phyloP scores from a whole-genome alignment of 495 filamentous ascomycete genomes.

The Aspergillus funiculosus region DNA sequence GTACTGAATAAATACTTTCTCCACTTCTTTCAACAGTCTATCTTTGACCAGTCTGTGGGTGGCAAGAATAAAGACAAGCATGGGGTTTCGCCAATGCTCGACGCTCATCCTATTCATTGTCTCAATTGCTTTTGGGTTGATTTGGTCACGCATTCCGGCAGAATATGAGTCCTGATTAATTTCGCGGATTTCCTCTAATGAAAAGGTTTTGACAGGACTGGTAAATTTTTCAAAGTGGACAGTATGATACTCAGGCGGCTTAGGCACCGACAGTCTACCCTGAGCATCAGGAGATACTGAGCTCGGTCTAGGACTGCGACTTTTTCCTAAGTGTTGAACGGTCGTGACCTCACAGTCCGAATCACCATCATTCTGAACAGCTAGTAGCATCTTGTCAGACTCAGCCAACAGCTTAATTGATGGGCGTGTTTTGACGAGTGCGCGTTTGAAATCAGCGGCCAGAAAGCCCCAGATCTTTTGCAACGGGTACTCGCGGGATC shows the following conservation, averaged over 20 bases:
- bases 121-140: conserved; percentile 40
- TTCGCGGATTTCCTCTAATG: conserved; percentile 25
- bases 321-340: no score
- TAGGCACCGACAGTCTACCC: neutral
- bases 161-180: conserved; percentile 36
- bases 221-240: conserved; percentile 17
- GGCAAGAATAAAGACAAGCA: conserved; percentile 26
- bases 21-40: conserved; percentile 27
- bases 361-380: conserved; percentile 9
- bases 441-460: conserved; percentile 32
- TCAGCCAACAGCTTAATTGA: conserved; percentile 22
- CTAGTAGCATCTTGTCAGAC: conserved; percentile 1
- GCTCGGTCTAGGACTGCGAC: no score
- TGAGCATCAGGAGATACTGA: neutral
- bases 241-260: conserved; percentile 10
- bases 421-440: conserved; percentile 32
- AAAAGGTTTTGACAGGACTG: conserved; percentile 22
- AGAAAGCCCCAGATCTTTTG: conserved; percentile 35
- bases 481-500: conserved; percentile 25
- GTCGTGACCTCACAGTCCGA: conserved; percentile 29
- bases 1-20: conserved; percentile 31
- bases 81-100: conserved; percentile 33
- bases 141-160: conserved; percentile 35
- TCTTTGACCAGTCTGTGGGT: conserved; percentile 27
- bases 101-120: conserved; percentile 35